These are phyloP conservation scores for Pisolithus thermaeus DNA, from an alignment of 1,284 basidiomycete genomes.

Conservation along the genomic window DNA sequence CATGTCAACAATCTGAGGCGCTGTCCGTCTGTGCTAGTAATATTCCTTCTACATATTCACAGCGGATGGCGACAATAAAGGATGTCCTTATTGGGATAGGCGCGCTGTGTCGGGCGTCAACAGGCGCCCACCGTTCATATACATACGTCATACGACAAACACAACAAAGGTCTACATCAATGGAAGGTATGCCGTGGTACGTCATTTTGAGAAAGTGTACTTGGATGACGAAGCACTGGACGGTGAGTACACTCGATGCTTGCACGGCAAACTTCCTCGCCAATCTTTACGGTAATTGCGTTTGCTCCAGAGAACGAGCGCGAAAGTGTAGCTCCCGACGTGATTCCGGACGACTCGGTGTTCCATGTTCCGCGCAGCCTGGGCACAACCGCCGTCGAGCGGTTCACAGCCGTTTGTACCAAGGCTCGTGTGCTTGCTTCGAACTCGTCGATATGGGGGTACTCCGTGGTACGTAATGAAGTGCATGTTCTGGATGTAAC, in stretches of 20 bases:
- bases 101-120: neutral
- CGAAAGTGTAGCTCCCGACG: slow-evolving; percentile 47
- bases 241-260: no score
- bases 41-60: slow-evolving; percentile 20
- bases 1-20: slow-evolving; percentile 51
- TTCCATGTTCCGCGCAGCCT: slow-evolving; percentile 58
- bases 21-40: slow-evolving; percentile 2
- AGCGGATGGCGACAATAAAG: slow-evolving; percentile 22
- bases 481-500: no score
- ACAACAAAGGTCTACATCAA: no score
- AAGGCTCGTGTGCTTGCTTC: slow-evolving; percentile 61
- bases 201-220: no score
- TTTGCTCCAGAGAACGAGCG: slow-evolving; percentile 10
- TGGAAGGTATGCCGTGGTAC: no score
- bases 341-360: slow-evolving; percentile 72
- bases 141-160: no score
- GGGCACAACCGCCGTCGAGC: slow-evolving; percentile 38
- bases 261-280: slow-evolving; percentile 42
- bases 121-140: no score
- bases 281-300: slow-evolving; percentile 48
- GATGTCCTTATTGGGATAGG: slow-evolving; percentile 18
- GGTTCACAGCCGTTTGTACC: slow-evolving; percentile 45
- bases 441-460: slow-evolving; percentile 72
- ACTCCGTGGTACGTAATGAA: neutral
- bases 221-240: no score